Conservation (phyloP, 106 monocot genomes). For the Gastrodia elata region DNA sequence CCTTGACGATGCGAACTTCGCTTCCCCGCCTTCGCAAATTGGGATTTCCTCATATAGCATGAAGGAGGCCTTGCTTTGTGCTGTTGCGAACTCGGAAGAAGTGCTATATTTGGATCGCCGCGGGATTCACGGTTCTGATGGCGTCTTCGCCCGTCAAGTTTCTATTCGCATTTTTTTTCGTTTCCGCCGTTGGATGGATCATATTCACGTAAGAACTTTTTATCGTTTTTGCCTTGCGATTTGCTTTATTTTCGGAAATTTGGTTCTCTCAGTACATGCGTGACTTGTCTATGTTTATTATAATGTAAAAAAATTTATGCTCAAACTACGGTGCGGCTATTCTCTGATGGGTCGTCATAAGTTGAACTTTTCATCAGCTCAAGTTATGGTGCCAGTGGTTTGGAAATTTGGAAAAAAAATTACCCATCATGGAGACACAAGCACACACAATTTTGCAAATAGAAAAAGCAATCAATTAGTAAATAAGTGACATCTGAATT, state of each 20-base stretch:
- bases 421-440: too few relatives aligned
- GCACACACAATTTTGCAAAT: too few relatives aligned
- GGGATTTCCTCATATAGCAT: not conserved
- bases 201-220: constrained; percentile 48
- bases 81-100: not conserved
- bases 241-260: not conserved
- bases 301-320: not conserved
- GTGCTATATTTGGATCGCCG: not conserved
- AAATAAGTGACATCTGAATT: too few relatives aligned
- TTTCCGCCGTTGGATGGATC: constrained; percentile 64
- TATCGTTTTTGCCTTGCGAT: not conserved
- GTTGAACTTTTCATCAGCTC: not conserved
- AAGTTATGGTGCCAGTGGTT: not conserved
- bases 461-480: too few relatives aligned
- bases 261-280: not conserved
- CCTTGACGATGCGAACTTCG: not conserved
- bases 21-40: not conserved
- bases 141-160: constrained; percentile 77
- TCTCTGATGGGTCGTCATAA: not conserved
- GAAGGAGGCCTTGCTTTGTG: not conserved
- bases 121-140: constrained; percentile 16
- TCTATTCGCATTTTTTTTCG: constrained; percentile 49
- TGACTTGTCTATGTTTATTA: not conserved
- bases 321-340: not conserved
- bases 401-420: too few relatives aligned